Base-by-base conservation (phyloP, 2,329 filamentous ascomycete species). In the Aspergillus fijiensis region DNA sequence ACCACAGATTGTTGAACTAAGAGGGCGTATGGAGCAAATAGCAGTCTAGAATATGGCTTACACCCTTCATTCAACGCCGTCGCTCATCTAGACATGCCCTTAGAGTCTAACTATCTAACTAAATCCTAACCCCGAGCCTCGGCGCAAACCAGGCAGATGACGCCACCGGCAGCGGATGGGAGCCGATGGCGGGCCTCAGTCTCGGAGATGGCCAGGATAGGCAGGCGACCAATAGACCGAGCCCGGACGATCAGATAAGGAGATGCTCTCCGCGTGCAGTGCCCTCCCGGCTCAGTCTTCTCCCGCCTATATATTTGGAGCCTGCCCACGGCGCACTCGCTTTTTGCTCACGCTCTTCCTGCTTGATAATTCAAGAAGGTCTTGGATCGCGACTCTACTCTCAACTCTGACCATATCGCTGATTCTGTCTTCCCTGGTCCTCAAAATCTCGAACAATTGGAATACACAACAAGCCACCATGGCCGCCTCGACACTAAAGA, bases 401-500 rank as follows among this genome's bases (percentile, higher is more conserved):
- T 27, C 12, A 27, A 39, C 42, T 19, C 12, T 23, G 19, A 49
- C 2, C n/a, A 48, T 55, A 12, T 23, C 39, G 6, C 5, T 50
- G 25, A 16, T 51, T 19, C 12, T 51, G 6, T 47, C 48, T 5
- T 19, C 49, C 11, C 47, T 49, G n/a, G 27, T 4, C 19, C 33
- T 47, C 4, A 19, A n/a, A 16, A 14, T 19, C 12, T 3, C 19
- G 1, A 23, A 56, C 47, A 1, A 19, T n/a, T 33, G 16, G 10
- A 23, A 31, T 2, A 29, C 25, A 31, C 11, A 47, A 3, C 25
- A 16, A 11, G 16, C 31, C 39, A 67, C 45, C 39, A 75, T 76
- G 72, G 61, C 67, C 7, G 61, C 47, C 23, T 49, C 68, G n/a
- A 47, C 68, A n/a, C 57, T 75, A 21, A 70, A 70, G 16, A 76